Base-by-base conservation (phyloP, 495 filamentous ascomycete genomes). In the Penicillium simplicissimum region DNA sequence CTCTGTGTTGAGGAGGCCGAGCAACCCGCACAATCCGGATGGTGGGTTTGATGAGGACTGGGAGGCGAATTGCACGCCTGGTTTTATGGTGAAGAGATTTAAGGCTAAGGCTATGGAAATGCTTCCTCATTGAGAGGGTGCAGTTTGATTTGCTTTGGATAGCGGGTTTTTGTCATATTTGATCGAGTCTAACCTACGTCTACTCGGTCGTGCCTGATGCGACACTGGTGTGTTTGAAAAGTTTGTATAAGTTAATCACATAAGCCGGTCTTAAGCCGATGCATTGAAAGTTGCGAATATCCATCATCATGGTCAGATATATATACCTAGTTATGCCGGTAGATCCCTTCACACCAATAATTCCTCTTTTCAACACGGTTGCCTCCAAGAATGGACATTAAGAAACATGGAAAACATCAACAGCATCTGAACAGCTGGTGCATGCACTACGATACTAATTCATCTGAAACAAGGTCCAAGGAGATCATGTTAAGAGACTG, bases 31-130 rank as follows among this genome's bases (percentile, higher is more conserved):
- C 55, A 67, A 64, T 58, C 65, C 61, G 9, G 33, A 67, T 6
- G 9, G 34, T 1, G 65, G 65, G 0, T 67, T 67, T 45, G 65
- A 67, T 53, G 61, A 58, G 48, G 65, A 67, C 31, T 67, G 65
- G 65, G 65, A 67, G 49, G 36, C 65, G 43, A 67, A 67, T 59
- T 67, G 65, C 61, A 64, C 34, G n/a, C 61, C 61, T 6, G 61
- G 61, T 1, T 67, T 36, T 43, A 67, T 67, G 65, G 65, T 67
- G 4, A 52, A 55, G n/a, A 53, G 65, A 14, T 67, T 67, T 52
- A 61, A 61, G 55, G 65, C 65, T 31, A 17, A 14, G 9, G 65
- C 57, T 19, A 40, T 43, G 21, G 59, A 65, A 28, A 38, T 62
- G 21, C 55, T 55, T 52, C 56, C 56, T 13, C 55, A 58, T 25